A percentile compares a stretch with the other conserved stretches of the same genome.
Evolutionary conservation across 345 rosid genomes (phyloP).

Genomic region (Brassica nigra): DNA sequence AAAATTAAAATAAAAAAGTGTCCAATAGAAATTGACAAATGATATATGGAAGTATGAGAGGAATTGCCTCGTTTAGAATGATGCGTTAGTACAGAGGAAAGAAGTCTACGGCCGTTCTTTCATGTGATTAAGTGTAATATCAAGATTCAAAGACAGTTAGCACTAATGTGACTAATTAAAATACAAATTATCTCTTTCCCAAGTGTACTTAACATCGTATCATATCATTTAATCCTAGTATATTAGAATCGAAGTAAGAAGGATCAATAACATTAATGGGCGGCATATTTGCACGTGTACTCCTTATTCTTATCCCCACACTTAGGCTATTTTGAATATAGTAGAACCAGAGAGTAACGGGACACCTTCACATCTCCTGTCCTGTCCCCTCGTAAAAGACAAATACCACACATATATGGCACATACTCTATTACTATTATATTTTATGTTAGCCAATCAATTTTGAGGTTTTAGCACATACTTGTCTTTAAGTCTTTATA

Average conservation of each 20-base stretch:
- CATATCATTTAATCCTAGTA: constrained; percentile 24
- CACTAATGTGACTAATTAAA: background rate
- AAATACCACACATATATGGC: constrained; percentile 9
- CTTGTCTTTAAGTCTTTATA: constrained; percentile 2
- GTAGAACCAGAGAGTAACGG: constrained; percentile 23
- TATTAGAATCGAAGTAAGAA: constrained; percentile 20
- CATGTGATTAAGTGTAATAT: constrained; percentile 20
- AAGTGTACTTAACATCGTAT: constrained; percentile 32
- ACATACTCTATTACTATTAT: constrained; percentile 13
- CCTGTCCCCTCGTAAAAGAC: constrained; percentile 36
- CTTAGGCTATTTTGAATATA: background rate
- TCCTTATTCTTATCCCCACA: constrained; percentile 22
- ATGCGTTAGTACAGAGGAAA: constrained; percentile 14
- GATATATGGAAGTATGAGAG: no score
- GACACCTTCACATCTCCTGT: constrained; percentile 28
- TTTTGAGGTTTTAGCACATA: background rate
- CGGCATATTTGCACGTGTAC: constrained; percentile 41
- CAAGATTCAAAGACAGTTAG: background rate
- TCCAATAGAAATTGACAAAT: no score
- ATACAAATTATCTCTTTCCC: constrained; percentile 26
- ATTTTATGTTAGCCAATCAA: background rate
- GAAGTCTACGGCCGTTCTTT: constrained; percentile 10
- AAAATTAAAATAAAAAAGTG: no score
- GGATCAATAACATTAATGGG: constrained; percentile 14
- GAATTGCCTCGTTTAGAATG: constrained; percentile 13